Evolutionary conservation across 2,329 filamentous ascomycete species (phyloP).

Genomic region (Cercospora nicotianae): DNA sequence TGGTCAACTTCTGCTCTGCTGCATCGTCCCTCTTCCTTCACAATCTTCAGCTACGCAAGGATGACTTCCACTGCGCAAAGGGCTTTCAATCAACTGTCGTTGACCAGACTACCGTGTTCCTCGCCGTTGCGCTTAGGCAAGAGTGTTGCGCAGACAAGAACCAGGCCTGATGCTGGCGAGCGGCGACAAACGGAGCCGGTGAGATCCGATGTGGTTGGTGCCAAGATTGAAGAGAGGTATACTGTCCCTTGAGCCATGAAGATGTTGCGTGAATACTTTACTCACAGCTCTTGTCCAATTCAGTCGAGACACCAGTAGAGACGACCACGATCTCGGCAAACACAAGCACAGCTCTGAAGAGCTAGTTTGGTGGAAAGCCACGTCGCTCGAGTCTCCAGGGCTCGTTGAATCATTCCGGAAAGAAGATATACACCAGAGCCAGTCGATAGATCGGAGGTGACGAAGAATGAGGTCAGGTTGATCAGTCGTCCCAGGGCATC

Average conservation of each 20-base stretch:
- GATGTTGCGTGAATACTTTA: not conserved
- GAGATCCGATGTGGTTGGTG: not conserved
- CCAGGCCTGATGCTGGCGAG: not conserved
- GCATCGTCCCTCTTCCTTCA: not conserved
- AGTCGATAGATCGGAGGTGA: not conserved
- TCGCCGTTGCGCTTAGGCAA: conserved; percentile 1
- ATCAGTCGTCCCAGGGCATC: conserved; percentile 26
- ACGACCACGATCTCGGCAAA: not conserved
- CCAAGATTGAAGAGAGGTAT: not conserved
- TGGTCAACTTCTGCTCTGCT: not conserved
- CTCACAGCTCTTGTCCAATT: not conserved
- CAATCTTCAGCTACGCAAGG: not conserved
- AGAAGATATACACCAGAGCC: not conserved
- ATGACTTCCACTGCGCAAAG: conserved; percentile 8
- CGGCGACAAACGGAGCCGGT: not conserved
- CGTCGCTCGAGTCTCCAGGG: not conserved
- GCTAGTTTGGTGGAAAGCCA: conserved; percentile 7
- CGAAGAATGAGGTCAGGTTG: not conserved
- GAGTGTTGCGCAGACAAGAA: not conserved
- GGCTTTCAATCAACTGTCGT: conserved; percentile 5
- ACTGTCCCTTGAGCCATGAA: not conserved
- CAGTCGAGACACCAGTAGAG: not conserved
- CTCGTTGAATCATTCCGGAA: not conserved
- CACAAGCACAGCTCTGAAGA: not conserved
- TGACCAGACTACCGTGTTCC: conserved; percentile 7